These are phyloP conservation scores for Geotrichum bryndzae DNA, from an alignment of 1,139 yeast genomes.

Conservation along the genomic window DNA sequence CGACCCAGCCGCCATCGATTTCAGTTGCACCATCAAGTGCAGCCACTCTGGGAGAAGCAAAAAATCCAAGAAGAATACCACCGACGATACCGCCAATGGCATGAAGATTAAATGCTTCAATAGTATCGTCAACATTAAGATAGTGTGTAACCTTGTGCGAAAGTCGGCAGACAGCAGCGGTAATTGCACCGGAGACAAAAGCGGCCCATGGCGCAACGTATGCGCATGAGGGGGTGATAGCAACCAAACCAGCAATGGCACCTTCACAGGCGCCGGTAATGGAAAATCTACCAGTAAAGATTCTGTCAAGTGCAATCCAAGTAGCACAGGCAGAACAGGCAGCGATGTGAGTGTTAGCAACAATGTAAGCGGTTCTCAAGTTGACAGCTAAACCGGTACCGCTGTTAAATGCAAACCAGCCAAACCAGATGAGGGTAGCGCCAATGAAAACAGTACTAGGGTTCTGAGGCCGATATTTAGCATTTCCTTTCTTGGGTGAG, in stretches of 20 bases:
- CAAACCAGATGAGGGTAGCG: conserved; percentile 63
- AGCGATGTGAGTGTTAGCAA: conserved; percentile 83
- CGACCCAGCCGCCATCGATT: conserved; percentile 87
- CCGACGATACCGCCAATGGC: conserved; percentile 94
- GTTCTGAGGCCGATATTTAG: conserved; percentile 91
- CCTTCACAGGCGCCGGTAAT: conserved; percentile 96
- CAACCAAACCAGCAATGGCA: conserved; percentile 88
- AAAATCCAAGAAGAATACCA: conserved; percentile 74
- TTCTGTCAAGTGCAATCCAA: conserved; percentile 85
- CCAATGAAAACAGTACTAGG: conserved; percentile 81
- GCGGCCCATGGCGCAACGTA: conserved; percentile 89
- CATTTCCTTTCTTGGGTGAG: conserved; percentile 48
- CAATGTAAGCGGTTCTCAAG: conserved; percentile 68
- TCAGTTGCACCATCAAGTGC: conserved; percentile 76
- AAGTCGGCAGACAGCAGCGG: conserved; percentile 84
- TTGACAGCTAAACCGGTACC: conserved; percentile 61
- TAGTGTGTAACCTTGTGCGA: conserved; percentile 81
- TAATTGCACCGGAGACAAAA: conserved; percentile 68
- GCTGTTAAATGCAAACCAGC: conserved; percentile 74
- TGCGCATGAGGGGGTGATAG: conserved; percentile 96
- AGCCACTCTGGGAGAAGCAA: conserved; percentile 79
- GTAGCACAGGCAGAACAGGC: conserved; percentile 88
- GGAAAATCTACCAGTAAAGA: conserved; percentile 85
- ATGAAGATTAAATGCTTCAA: conserved; percentile 96
- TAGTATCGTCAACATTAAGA: conserved; percentile 77